Percentiles rank a stretch among this genome's conserved stretches.
Evolutionary conservation across 108 stramenopile genomes (phyloP).

Genomic region (Poteriospumella lacustris): DNA sequence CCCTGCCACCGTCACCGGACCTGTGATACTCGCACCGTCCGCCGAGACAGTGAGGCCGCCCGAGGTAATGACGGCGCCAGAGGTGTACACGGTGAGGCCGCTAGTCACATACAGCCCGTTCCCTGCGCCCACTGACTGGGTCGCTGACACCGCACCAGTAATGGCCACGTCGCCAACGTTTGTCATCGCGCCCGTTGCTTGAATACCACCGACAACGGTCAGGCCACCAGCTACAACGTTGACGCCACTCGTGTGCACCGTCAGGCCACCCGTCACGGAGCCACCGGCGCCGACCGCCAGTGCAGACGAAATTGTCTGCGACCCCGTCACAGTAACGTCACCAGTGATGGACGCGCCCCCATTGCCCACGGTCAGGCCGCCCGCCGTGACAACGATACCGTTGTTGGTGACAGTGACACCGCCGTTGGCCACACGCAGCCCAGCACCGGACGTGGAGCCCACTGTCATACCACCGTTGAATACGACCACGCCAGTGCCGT

Average conservation of each 20-base stretch:
- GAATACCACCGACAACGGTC: too few relatives aligned
- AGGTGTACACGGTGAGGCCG: neutral
- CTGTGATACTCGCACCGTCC: neutral
- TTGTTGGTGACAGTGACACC: neutral
- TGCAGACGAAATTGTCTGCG: too few relatives aligned
- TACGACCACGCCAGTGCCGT: neutral
- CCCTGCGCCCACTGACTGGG: neutral
- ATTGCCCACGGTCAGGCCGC: neutral
- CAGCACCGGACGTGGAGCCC: neutral
- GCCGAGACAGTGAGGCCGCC: conserved; percentile 9
- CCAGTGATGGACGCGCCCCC: neutral
- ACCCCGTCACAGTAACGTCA: neutral
- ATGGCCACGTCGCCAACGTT: too few relatives aligned
- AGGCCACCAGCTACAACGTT: too few relatives aligned
- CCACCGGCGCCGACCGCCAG: neutral
- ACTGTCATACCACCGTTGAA: conserved; percentile 1
- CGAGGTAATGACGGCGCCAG: neutral
- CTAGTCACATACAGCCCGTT: neutral
- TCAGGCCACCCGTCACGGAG: conserved; percentile 11
- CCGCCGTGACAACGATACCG: neutral
- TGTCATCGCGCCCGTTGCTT: neutral
- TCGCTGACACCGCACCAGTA: neutral
- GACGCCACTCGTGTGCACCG: neutral
- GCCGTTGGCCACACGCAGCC: neutral
- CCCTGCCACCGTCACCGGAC: neutral